These are phyloP conservation scores for Akanthomyces muscarius DNA, from an alignment of 2,329 filamentous ascomycete species.

Conservation along the genomic window DNA sequence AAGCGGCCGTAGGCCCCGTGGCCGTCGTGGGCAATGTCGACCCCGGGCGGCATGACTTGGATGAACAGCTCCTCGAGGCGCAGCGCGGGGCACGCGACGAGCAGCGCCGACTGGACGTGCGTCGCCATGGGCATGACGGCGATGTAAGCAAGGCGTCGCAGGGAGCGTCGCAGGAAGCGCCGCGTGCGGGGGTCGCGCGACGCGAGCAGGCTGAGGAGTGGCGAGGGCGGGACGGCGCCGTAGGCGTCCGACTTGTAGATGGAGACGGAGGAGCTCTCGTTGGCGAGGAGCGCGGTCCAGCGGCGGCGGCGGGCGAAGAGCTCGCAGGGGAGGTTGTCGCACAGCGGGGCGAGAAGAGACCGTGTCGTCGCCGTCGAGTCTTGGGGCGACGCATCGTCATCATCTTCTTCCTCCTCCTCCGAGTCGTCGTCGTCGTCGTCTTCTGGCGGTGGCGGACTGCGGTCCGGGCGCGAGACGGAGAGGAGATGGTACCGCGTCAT, in stretches of 20 bases:
- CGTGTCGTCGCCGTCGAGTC: not conserved
- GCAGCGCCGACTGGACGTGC: constrained; percentile 41
- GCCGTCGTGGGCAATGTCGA: constrained; percentile 33
- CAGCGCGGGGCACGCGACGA: not conserved
- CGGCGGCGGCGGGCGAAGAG: constrained; percentile 55
- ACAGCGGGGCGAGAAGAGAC: not conserved
- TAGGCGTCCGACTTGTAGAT: constrained; percentile 49
- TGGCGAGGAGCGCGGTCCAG: constrained; percentile 64
- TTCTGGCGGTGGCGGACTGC: not conserved
- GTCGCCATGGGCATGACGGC: constrained; percentile 64
- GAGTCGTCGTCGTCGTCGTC: constrained; percentile 11
- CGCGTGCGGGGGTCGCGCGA: constrained; percentile 31
- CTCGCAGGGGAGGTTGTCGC: constrained; percentile 25
- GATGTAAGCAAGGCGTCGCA: constrained; percentile 55
- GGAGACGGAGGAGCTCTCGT: constrained; percentile 70
- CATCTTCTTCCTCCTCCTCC: not conserved
- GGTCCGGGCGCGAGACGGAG: constrained; percentile 35
- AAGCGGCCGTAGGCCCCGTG: not conserved
- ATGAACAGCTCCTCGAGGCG: constrained; percentile 49
- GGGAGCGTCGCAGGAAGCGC: constrained; percentile 35
- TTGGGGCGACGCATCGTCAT: not conserved
- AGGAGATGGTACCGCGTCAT: constrained; percentile 60
- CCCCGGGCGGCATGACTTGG: constrained; percentile 41
- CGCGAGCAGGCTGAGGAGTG: constrained; percentile 35
- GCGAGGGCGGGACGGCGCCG: constrained; percentile 39